A percentile compares a stretch with the other conserved stretches of the same genome.
phyloP scores from a whole-genome alignment of 192 early-diverging fungal species.

The Coemansia sp. region DNA sequence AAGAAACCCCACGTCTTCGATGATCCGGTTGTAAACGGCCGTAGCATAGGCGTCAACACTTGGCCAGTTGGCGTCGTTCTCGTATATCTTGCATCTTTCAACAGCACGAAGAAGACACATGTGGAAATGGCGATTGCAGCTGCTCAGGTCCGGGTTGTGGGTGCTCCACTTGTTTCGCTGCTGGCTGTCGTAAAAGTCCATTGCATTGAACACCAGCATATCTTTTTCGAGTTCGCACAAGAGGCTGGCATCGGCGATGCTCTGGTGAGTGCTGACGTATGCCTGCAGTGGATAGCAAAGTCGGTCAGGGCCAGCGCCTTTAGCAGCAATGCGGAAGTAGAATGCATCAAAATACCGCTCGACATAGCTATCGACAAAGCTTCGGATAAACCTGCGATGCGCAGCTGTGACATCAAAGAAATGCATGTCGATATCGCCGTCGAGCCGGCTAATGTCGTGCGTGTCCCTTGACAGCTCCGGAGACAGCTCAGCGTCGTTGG shows the following conservation, averaged over 20 bases:
- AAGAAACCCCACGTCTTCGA: slow-evolving; percentile 38
- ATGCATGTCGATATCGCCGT: slow-evolving; percentile 42
- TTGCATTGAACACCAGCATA: slow-evolving; percentile 13
- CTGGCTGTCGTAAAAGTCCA: slow-evolving; percentile 3
- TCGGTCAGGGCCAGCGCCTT: slow-evolving; percentile 2
- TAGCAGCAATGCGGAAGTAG: slow-evolving; percentile 23
- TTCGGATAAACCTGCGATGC: slow-evolving; percentile 31
- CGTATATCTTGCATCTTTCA: slow-evolving; percentile 25
- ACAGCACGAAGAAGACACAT: slow-evolving; percentile 24
- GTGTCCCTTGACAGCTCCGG: slow-evolving; percentile 34
- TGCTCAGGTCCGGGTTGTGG: slow-evolving; percentile 3
- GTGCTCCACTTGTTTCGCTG: not conserved
- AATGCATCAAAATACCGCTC: slow-evolving; percentile 36
- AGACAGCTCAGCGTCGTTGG: slow-evolving; percentile 19
- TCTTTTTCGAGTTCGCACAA: slow-evolving; percentile 20
- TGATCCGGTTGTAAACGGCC: slow-evolving; percentile 35
- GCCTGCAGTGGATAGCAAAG: slow-evolving; percentile 10
- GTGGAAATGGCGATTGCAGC: slow-evolving; percentile 36
- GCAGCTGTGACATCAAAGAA: slow-evolving; percentile 25
- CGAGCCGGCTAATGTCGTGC: slow-evolving; percentile 31
- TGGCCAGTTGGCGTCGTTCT: slow-evolving; percentile 30
- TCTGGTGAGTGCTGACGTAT: not conserved
- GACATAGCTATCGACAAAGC: slow-evolving; percentile 43
- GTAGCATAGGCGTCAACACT: slow-evolving; percentile 36
- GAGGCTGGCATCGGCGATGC: slow-evolving; percentile 16